phyloP scores from a whole-genome alignment of 345 rosid species.

The Citrus unshiu region DNA sequence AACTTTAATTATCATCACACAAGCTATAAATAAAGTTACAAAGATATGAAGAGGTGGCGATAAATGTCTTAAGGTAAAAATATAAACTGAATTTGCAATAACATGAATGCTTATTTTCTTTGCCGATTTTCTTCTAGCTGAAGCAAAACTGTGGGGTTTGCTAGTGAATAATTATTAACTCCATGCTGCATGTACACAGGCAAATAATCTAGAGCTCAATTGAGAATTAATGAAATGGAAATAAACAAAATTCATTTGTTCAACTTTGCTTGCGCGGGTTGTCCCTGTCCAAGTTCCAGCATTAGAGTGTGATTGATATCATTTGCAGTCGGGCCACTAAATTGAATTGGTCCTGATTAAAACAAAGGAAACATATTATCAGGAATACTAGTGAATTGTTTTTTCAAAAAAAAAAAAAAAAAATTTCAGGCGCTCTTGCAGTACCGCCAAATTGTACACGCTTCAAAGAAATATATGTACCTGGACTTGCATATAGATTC shows the following conservation, averaged over 20 bases:
- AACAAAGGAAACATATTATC: background rate
- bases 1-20: background rate
- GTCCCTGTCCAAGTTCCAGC: conserved; percentile 30
- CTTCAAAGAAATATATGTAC: background rate
- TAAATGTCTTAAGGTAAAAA: background rate
- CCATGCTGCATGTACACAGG: background rate
- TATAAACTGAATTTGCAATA: background rate
- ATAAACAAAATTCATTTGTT: background rate
- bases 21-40: background rate
- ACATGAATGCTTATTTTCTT: background rate
- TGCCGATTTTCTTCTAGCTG: background rate
- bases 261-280: conserved; percentile 6
- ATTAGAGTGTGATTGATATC: conserved; percentile 27
- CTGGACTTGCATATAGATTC: conserved; percentile 38
- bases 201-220: background rate
- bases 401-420: too few species aligned
- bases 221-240: background rate
- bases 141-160: background rate
- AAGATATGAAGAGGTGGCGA: background rate
- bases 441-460: background rate
- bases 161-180: background rate
- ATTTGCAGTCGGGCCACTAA: conserved; percentile 29
- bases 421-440: background rate
- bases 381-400: too few species aligned
- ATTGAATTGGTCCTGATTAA: conserved; percentile 38